phyloP scores from a whole-genome alignment of 2,329 filamentous ascomycete genomes.

The Colletotrichum liaoningense region DNA sequence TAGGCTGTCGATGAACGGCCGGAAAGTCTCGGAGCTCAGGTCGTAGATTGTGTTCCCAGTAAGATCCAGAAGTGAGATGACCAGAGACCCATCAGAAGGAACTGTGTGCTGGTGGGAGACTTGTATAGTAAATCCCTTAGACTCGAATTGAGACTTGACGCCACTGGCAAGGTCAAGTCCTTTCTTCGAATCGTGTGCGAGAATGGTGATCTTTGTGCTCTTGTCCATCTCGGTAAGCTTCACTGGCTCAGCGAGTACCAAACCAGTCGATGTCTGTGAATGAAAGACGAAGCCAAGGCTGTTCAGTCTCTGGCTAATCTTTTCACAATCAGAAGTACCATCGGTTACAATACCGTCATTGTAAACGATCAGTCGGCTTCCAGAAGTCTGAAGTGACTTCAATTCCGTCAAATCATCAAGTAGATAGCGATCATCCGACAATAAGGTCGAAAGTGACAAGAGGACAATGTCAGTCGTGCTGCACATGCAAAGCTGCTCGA shows the following conservation, averaged over 20 bases:
- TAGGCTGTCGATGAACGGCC: conserved; percentile 21
- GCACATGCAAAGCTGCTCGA: conserved; percentile 21
- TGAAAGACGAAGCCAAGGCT: conserved; percentile 7
- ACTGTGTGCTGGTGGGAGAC: neutral
- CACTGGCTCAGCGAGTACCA: conserved; percentile 9
- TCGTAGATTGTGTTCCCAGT: conserved; percentile 42
- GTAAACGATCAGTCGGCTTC: neutral
- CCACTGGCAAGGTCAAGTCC: neutral
- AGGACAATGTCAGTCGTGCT: neutral
- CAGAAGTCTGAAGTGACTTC: neutral
- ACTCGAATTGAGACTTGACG: neutral
- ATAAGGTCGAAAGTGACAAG: neutral
- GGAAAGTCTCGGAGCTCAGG: conserved; percentile 32
- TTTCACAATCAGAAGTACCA: neutral
- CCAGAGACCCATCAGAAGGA: neutral
- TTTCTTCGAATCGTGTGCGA: neutral
- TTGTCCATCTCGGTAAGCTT: neutral
- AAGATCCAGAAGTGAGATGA: conserved; percentile 42
- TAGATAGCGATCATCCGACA: conserved; percentile 7
- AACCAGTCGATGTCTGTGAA: neutral
- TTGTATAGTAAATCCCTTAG: neutral
- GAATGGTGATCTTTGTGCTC: conserved; percentile 3
- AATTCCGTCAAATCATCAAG: conserved; percentile 15
- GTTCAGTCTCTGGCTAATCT: neutral
- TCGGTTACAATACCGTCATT: neutral